Evolutionary conservation across 305 asterid genomes (phyloP), one percentile per base, ranked within the genome.

Genomic region (Petunia hybrid): DNA sequence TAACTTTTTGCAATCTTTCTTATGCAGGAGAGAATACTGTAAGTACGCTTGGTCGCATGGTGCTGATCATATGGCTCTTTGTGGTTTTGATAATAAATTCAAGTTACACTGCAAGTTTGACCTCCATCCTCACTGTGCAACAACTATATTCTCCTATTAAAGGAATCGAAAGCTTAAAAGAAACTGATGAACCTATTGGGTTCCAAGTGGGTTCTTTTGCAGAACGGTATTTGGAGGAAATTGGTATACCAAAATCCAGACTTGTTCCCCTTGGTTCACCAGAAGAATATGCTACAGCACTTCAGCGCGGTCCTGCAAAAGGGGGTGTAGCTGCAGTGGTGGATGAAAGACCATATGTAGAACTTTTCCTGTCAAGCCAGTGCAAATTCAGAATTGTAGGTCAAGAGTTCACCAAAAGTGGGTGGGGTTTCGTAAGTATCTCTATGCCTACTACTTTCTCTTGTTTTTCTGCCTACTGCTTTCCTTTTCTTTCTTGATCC

Each of bases 391-490:
- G 91, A 73, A 86, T 86, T 78, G 87, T 88, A 4, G 94, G 97
- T 60, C 89, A 82, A 81, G 92, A 90, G 76, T 91, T 90, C 85
- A 90, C 92, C 53, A 87, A 80, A 85, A 86, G 90, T 41, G 92
- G 94, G 4, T 92, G 97, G 97, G 97, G 95, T 68, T 92, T 92
- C 38, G 97, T 92, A 82, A 90, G 97, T 87, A 3, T 78, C 80
- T 85, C 78, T 75, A 16, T 79, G 60, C 51, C 61, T 57, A 41
- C 55, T 10, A 14, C 8, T 76, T 35, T 78, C 78, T 39, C 57
- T 60, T 31, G 51, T 67, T 39, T 51, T 75, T 39, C 57, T 51
- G 46, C 46, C 61, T 71, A n/a, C 61, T 46, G 61, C 42, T 16
- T 13, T 12, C 6, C 51, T 48, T 36, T 51, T 10, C 43, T n/a